A percentile compares a stretch with the other conserved stretches of the same genome.
phyloP scores from a whole-genome alignment of 2,329 filamentous ascomycete genomes.

The Fusarium penzigii region DNA sequence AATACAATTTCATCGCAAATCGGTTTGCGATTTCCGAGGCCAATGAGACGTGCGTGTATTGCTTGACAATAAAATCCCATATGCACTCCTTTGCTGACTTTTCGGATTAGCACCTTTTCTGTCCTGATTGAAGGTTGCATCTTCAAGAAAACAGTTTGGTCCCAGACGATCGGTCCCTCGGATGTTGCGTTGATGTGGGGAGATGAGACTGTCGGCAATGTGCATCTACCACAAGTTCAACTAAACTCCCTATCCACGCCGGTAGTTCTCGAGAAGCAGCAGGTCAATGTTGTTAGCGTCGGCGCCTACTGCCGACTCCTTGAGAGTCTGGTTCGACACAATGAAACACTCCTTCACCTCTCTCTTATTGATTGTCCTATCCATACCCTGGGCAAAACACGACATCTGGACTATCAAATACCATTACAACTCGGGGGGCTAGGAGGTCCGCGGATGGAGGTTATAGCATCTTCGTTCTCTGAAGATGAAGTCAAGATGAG shows the following conservation, averaged over 20 bases:
- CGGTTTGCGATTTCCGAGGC: conserved; percentile 33
- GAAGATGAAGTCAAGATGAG: conserved; percentile 15
- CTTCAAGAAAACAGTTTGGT: background rate
- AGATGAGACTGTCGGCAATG: background rate
- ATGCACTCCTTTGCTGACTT: background rate
- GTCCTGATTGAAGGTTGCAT: conserved; percentile 28
- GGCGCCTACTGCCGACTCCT: background rate
- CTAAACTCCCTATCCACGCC: conserved; percentile 7
- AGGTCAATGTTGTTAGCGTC: background rate
- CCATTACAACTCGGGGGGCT: conserved; percentile 26
- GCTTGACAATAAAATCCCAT: background rate
- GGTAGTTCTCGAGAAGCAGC: conserved; percentile 5
- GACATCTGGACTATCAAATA: conserved; percentile 25
- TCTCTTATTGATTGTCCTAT: background rate
- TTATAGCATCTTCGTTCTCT: conserved; percentile 24
- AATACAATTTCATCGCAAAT: conserved; percentile 30
- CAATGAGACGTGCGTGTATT: conserved; percentile 30
- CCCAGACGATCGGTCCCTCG: background rate
- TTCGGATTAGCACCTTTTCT: conserved; percentile 28
- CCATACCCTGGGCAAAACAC: background rate
- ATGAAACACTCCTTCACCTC: background rate
- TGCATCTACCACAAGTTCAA: conserved; percentile 33
- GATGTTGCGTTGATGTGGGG: background rate
- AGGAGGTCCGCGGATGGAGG: conserved; percentile 22
- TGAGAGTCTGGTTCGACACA: background rate